phyloP scores from a whole-genome alignment of 1,284 basidiomycete genomes.

The Ustilago nuda region DNA sequence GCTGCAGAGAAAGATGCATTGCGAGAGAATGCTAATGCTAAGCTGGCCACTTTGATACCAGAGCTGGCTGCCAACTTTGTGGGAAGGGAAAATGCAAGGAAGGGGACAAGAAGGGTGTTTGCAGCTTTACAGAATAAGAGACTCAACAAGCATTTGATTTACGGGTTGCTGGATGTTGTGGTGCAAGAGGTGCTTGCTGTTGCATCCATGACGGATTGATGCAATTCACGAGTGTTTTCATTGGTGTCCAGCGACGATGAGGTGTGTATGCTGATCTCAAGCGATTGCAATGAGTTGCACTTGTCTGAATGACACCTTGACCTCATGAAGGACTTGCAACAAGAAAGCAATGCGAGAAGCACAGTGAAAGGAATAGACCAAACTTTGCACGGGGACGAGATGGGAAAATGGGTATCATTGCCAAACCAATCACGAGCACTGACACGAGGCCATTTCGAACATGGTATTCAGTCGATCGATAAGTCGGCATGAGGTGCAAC shows the following conservation, averaged over 20 bases:
- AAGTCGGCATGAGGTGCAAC: constrained; percentile 22
- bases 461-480: constrained; percentile 28
- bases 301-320: not conserved
- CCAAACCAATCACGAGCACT: not conserved
- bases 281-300: not conserved
- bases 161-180: constrained; percentile 49
- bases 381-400: not conserved
- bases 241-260: not conserved
- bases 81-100: constrained; percentile 88
- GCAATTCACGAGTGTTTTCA: not conserved
- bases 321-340: not conserved
- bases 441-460: not conserved
- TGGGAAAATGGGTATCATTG: constrained; percentile 27
- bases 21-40: constrained; percentile 84
- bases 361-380: not conserved
- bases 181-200: constrained; percentile 47
- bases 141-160: constrained; percentile 74
- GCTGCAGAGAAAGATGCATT: constrained; percentile 82
- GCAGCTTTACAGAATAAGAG: constrained; percentile 90
- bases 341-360: not conserved
- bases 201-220: not conserved
- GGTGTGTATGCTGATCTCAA: not conserved
- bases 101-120: constrained; percentile 89
- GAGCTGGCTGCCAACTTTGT: constrained; percentile 96
- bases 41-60: constrained; percentile 90